These are phyloP conservation scores for Mycena maculata DNA, from an alignment of 768 basidiomycete genomes.

Conservation along the genomic window DNA sequence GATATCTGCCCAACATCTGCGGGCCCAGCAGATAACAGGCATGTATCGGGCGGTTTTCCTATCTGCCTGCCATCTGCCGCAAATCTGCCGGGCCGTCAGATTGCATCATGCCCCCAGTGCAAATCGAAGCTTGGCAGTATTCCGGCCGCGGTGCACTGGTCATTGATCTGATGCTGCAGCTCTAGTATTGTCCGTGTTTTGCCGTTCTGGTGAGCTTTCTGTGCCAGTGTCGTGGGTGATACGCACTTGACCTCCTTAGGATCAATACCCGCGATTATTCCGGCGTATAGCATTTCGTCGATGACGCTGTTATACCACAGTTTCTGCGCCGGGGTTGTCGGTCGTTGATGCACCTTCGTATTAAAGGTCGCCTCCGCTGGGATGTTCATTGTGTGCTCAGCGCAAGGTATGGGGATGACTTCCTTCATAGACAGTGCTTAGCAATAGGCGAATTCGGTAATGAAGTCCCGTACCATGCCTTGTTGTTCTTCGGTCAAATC, in stretches of 20 bases:
- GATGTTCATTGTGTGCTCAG: constrained; percentile 48
- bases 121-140: too few species aligned
- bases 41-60: too few species aligned
- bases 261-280: constrained; percentile 43
- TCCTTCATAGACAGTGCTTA: constrained; percentile 34
- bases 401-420: constrained; percentile 44
- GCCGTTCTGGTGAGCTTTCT: constrained; percentile 47
- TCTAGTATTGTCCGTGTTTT: constrained; percentile 46
- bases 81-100: too few species aligned
- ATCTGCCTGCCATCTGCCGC: too few species aligned
- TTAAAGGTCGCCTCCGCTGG: constrained; percentile 41
- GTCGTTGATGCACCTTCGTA: constrained; percentile 44
- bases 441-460: not conserved
- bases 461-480: not conserved
- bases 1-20: too few species aligned
- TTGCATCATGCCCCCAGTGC: too few species aligned
- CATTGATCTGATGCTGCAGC: constrained; percentile 46
- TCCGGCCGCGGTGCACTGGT: constrained; percentile 43
- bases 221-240: constrained; percentile 45
- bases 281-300: constrained; percentile 49
- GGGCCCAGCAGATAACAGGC: too few species aligned
- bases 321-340: constrained; percentile 42
- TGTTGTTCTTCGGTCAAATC: not conserved
- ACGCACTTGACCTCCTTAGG: constrained; percentile 49
- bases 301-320: constrained; percentile 33